phyloP scores from a whole-genome alignment of 1,139 yeast species.

The Yamadazyma spencermartinsiae region DNA sequence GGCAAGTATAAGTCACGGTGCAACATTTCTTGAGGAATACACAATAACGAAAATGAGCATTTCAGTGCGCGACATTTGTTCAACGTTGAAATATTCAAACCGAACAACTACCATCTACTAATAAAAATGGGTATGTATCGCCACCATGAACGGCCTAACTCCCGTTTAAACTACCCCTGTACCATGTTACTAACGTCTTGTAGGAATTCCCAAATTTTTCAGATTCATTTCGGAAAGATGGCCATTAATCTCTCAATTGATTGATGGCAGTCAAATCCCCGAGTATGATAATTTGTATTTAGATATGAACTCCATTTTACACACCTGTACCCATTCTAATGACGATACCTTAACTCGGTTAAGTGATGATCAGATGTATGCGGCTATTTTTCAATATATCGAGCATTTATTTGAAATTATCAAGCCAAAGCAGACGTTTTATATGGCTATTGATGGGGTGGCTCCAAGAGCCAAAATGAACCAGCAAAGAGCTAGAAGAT shows the following conservation, averaged over 20 bases:
- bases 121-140: neutral
- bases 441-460: conserved; percentile 99
- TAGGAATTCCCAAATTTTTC: conserved; percentile 96
- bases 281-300: conserved; percentile 93
- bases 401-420: conserved; percentile 90
- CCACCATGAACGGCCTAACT: neutral
- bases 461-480: conserved; percentile 99
- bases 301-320: conserved; percentile 97
- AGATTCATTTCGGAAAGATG: conserved; percentile 98
- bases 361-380: conserved; percentile 89
- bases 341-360: conserved; percentile 60
- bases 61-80: neutral
- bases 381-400: conserved; percentile 90
- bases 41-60: neutral
- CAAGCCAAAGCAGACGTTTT: conserved; percentile 82
- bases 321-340: conserved; percentile 85
- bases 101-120: neutral
- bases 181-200: no score
- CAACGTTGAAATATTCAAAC: neutral
- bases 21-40: neutral
- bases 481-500: conserved; percentile 96
- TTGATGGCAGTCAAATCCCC: conserved; percentile 83
- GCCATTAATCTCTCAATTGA: conserved; percentile 91
- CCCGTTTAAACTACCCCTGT: no score
- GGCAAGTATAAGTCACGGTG: neutral